Conservation (phyloP, 176 grass and related monocot species). For the Miscanthus lutarioriparius region DNA sequence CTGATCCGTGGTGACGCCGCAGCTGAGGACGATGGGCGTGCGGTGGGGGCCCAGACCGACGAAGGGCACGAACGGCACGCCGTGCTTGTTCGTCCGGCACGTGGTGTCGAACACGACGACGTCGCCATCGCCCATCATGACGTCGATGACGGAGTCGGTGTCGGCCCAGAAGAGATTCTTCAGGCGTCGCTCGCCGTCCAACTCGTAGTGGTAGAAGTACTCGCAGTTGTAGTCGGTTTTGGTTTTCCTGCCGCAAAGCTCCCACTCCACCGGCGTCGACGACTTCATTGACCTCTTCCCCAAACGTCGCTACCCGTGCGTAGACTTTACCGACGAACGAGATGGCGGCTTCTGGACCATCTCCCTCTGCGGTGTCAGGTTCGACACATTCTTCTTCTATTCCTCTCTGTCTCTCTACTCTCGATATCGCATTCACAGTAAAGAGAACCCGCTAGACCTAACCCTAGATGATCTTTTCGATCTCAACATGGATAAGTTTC, state of each 20-base stretch:
- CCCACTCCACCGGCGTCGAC: too few species aligned
- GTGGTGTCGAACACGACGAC: conserved; percentile 31
- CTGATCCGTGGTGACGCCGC: not conserved
- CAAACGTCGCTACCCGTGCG: too few species aligned
- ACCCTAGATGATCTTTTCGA: too few species aligned
- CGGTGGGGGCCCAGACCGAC: conserved; percentile 25
- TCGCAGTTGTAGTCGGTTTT: not conserved
- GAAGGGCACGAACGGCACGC: conserved; percentile 14
- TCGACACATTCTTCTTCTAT: too few species aligned
- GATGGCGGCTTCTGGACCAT: too few species aligned
- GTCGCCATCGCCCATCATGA: not conserved
- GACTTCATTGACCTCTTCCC: too few species aligned
- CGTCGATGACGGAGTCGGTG: not conserved
- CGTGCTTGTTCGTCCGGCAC: conserved; percentile 25
- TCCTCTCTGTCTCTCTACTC: too few species aligned
- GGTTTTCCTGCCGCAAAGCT: not conserved
- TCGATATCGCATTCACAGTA: too few species aligned
- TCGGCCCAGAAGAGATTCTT: conserved; percentile 28
- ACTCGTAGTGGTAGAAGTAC: not conserved
- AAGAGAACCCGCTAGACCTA: too few species aligned
- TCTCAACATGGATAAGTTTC: too few species aligned
- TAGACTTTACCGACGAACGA: too few species aligned
- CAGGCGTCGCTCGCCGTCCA: not conserved
- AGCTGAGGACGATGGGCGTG: conserved; percentile 4
- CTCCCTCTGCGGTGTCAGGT: too few species aligned